These are phyloP conservation scores for Globisporangium lucens DNA, from an alignment of 352 stramenopile species.

Conservation along the genomic window DNA sequence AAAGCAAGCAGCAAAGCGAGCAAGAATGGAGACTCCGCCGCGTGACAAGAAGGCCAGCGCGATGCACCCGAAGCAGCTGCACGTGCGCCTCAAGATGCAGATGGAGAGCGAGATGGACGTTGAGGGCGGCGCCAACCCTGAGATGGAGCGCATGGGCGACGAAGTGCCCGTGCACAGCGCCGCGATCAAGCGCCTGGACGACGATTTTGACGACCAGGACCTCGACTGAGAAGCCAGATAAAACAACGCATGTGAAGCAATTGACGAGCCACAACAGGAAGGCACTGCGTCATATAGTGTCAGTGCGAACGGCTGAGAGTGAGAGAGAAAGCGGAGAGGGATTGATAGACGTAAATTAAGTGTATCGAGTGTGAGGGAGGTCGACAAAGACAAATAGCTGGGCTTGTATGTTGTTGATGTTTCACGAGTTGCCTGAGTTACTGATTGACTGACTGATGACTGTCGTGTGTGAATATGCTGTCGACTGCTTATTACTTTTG, in stretches of 20 bases:
- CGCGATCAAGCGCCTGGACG: slow-evolving; percentile 47
- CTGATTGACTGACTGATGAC: background rate
- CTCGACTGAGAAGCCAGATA: slow-evolving; percentile 34
- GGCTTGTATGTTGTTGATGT: background rate
- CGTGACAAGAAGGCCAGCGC: slow-evolving; percentile 37
- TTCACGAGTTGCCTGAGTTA: background rate
- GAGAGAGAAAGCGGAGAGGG: background rate
- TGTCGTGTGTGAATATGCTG: background rate
- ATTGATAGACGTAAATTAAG: slow-evolving; percentile 7
- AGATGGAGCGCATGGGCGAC: slow-evolving; percentile 59
- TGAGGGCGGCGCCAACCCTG: slow-evolving; percentile 36
- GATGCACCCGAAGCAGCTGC: slow-evolving; percentile 47
- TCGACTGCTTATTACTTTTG: slow-evolving; percentile 3
- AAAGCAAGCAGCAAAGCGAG: background rate
- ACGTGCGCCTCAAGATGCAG: slow-evolving; percentile 70
- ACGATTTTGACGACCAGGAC: slow-evolving; percentile 81
- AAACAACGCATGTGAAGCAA: background rate
- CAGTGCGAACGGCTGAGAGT: background rate
- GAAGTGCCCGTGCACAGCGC: slow-evolving; percentile 58
- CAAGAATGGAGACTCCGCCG: slow-evolving; percentile 64
- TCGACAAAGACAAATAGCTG: background rate
- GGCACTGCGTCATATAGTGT: too few relatives aligned
- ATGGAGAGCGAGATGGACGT: slow-evolving; percentile 69
- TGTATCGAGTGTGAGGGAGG: background rate
- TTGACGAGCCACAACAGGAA: background rate